Evolutionary conservation across 768 basidiomycete genomes (phyloP), one percentile per base, ranked within the genome.

Genomic region (Neoboletus magnificus): DNA sequence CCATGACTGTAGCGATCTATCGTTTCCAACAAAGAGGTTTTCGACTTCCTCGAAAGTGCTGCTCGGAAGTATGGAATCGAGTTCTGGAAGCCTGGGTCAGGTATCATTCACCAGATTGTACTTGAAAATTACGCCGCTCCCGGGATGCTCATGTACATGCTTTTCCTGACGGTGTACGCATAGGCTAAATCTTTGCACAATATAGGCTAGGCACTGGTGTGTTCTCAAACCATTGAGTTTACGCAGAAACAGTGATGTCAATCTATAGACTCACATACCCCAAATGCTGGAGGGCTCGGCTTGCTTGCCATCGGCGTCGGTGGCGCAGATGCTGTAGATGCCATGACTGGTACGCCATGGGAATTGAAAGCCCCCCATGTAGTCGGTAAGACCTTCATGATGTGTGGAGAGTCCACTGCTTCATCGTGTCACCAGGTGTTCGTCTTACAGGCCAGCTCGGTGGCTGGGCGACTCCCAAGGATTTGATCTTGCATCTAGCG

Each of bases 291-390:
- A 52, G 97, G 97, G 29, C 82, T 99, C 48, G 96, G 97, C 12
- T 82, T 94, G 79, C 82, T 99, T 57, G 97, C 97, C 5, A 97
- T 98, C 51, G 97, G 97, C 49, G 96, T 99, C n/a, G 97, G 97
- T 57, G 97, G 97, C 52, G 97, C 96, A 33, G 97, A 99, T 67
- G 93, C 93, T 23, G 95, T 98, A 20, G 97, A 99, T 71, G 96
- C 94, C 10, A 89, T 99, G 85, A 98, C 95, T 3, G 93, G 90
- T 48, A 98, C 94, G 12, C 94, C 96, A 41, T 99, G 97, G 97
- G 96, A 98, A 72, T 76, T 98, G 49, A 97, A 96, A 72, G 92
- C 92, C 20, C 93, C 93, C 12, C 79, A 86, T 58, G 79, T 97
- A 29, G 79, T 89, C 48, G 91, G 91, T 89, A 59, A 65, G 82